A percentile compares a stretch with the other conserved stretches of the same genome.
phyloP scores from a whole-genome alignment of 441 rosid genomes.

The Kokia cookei region DNA sequence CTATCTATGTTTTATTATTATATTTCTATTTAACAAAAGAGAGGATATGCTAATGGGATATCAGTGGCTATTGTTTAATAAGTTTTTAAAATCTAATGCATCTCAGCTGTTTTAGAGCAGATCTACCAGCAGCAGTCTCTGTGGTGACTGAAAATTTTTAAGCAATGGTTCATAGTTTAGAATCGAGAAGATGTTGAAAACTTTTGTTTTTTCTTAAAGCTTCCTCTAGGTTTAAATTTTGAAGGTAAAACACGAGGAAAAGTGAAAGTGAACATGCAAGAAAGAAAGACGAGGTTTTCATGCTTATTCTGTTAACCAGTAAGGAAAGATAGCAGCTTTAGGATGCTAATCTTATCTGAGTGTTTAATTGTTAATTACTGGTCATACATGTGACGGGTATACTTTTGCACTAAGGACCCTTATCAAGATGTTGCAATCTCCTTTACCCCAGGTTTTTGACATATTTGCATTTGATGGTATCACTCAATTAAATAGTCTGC shows the following conservation, averaged over 20 bases:
- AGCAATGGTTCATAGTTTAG: neutral
- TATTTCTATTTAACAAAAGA: neutral
- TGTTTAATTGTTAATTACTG: neutral
- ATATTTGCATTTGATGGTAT: conserved; percentile 1
- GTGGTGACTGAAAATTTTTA: neutral
- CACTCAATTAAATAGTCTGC: neutral
- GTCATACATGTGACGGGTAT: neutral
- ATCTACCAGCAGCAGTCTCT: neutral
- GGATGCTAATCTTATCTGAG: neutral
- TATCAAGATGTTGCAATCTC: neutral
- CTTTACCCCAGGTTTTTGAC: neutral
- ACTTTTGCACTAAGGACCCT: neutral
- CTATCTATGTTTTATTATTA: neutral
- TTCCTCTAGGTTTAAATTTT: neutral
- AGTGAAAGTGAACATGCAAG: neutral
- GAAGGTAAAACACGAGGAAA: neutral
- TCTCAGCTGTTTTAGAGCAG: neutral
- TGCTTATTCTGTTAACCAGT: neutral
- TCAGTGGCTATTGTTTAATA: neutral
- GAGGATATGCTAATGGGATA: neutral
- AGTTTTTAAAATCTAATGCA: neutral
- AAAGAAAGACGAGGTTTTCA: neutral
- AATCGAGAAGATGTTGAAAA: neutral
- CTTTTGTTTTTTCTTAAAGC: neutral
- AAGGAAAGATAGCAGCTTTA: neutral